Evolutionary conservation across 2,329 filamentous ascomycete species (phyloP).

Genomic region (Fusarium sp.): DNA sequence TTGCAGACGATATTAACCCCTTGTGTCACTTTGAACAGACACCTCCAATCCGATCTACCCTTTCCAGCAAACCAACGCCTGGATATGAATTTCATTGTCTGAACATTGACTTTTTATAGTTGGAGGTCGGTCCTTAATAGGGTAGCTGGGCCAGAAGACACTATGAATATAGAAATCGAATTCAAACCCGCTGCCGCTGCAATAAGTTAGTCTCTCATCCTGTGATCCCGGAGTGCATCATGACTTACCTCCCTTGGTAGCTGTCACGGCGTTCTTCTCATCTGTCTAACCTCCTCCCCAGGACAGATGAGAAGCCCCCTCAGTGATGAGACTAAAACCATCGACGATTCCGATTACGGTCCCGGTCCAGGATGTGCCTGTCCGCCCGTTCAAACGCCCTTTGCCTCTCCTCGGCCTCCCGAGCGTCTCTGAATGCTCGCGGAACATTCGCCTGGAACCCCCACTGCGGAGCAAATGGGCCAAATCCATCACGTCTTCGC

Average conservation of each 20-base stretch:
- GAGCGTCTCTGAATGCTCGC: not conserved
- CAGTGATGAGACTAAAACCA: not conserved
- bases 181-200: no score
- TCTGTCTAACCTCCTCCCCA: not conserved
- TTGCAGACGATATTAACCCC: not conserved
- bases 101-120: not conserved
- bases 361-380: not conserved
- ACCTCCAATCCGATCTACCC: not conserved
- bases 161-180: no score
- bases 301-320: not conserved
- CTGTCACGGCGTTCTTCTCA: not conserved
- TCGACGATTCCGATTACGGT: not conserved
- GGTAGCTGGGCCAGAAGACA: no score
- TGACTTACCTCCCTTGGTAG: not conserved
- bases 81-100: not conserved
- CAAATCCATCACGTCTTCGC: not conserved
- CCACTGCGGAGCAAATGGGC: not conserved
- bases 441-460: not conserved
- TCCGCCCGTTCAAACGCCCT: not conserved
- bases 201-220: no score
- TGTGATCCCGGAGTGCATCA: no score
- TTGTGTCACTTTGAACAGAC: not conserved
- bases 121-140: no score
- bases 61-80: not conserved
- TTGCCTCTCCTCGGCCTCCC: not conserved